Evolutionary conservation across 1,284 basidiomycete species (phyloP).

Genomic region (Porodaedalea pini): DNA sequence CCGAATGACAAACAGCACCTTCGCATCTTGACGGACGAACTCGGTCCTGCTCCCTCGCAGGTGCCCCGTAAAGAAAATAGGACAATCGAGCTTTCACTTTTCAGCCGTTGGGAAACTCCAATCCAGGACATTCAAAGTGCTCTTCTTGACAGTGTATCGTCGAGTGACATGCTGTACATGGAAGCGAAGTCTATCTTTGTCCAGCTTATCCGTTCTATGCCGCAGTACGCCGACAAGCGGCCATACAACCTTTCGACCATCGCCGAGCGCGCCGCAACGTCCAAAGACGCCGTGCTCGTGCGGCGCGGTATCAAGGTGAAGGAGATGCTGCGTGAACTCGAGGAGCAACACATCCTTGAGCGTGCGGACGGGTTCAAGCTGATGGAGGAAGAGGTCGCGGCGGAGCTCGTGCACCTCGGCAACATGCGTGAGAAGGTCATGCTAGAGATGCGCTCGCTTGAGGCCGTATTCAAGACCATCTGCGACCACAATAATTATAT

Average conservation of each 20-base stretch:
- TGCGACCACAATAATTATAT: constrained; percentile 99
- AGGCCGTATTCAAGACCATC: constrained; percentile 98
- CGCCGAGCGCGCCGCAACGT: constrained; percentile 93
- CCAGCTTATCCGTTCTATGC: constrained; percentile 93
- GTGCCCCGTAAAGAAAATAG: constrained; percentile 98
- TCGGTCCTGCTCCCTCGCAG: constrained; percentile 88
- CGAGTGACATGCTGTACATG: constrained; percentile 99
- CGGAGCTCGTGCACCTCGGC: constrained; percentile 93
- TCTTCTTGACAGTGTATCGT: constrained; percentile 96
- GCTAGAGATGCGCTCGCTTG: constrained; percentile 87
- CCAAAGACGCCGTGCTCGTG: constrained; percentile 93
- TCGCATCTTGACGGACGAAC: constrained; percentile 92
- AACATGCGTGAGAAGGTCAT: constrained; percentile 96
- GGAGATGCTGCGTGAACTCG: constrained; percentile 95
- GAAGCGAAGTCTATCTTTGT: constrained; percentile 99
- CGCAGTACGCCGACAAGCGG: constrained; percentile 75
- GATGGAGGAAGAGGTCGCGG: constrained; percentile 95
- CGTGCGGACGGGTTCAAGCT: constrained; percentile 81
- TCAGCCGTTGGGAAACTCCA: constrained; percentile 98
- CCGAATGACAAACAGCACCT: constrained; percentile 97
- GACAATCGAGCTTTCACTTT: constrained; percentile 87
- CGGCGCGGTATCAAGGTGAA: constrained; percentile 98
- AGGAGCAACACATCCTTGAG: constrained; percentile 87
- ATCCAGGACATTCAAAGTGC: constrained; percentile 96
- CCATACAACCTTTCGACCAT: constrained; percentile 89